A percentile compares a stretch with the other conserved stretches of the same genome.
Evolutionary conservation across 225 moss, liverwort and hornwort genomes (phyloP).

Genomic region (Marchantia polymorpha): DNA sequence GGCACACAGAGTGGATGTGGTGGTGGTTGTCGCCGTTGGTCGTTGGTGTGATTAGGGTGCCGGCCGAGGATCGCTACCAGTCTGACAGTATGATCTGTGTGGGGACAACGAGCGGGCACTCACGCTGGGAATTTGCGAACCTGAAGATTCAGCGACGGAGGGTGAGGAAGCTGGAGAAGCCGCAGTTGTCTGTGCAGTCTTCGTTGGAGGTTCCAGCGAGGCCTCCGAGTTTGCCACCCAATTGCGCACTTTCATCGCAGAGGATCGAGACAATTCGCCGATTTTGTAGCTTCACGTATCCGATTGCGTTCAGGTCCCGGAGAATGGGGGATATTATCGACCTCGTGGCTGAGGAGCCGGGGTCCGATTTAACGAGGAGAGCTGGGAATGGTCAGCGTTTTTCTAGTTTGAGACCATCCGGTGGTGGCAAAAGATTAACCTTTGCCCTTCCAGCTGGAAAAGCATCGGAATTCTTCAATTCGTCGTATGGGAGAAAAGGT

Average conservation of each 20-base stretch:
- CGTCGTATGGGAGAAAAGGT: not conserved
- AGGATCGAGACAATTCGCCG: slow-evolving; percentile 2
- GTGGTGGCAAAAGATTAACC: slow-evolving; percentile 1
- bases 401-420: not conserved
- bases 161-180: not conserved
- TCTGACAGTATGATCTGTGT: slow-evolving; percentile 3
- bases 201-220: slow-evolving; percentile 7
- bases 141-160: not conserved
- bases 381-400: not conserved
- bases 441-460: slow-evolving; percentile 7
- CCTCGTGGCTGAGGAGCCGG: slow-evolving; percentile 1
- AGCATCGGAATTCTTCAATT: not conserved
- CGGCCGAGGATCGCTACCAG: not conserved
- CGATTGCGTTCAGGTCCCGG: not conserved
- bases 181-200: not conserved
- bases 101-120: slow-evolving; percentile 11
- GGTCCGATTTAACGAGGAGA: not conserved
- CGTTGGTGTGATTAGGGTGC: slow-evolving; percentile 3
- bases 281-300: not conserved
- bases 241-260: not conserved
- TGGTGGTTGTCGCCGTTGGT: no score
- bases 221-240: slow-evolving; percentile 5
- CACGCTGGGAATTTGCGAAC: not conserved
- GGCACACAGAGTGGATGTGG: not conserved
- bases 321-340: not conserved